A percentile compares a stretch with the other conserved stretches of the same genome.
Conservation (phyloP, 805 yeast genomes). For the Tetrapisispora pingtungensis region DNA sequence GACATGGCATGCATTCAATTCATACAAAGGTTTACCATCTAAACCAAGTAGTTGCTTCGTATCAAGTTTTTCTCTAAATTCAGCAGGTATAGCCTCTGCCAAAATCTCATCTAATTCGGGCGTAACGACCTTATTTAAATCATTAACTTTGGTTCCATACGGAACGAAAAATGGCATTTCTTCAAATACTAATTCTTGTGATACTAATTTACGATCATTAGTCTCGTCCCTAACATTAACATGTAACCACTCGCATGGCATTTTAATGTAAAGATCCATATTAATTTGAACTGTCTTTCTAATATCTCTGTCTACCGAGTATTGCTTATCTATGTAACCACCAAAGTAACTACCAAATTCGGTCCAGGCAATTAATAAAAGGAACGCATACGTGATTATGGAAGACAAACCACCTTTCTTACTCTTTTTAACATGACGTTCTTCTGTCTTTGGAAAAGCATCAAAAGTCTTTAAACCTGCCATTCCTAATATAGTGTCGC, state of each 20-base stretch:
- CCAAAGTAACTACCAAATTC: conserved; percentile 80
- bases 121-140: conserved; percentile 37
- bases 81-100: conserved; percentile 56
- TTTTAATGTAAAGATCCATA: conserved; percentile 67
- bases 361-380: conserved; percentile 66
- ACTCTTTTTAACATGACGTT: conserved; percentile 64
- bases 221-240: conserved; percentile 73
- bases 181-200: conserved; percentile 62
- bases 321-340: conserved; percentile 70
- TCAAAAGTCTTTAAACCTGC: conserved; percentile 47
- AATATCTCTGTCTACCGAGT: conserved; percentile 56
- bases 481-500: conserved; percentile 8
- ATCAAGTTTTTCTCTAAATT: conserved; percentile 39
- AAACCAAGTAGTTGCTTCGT: conserved; percentile 19
- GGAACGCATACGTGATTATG: conserved; percentile 46
- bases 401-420: conserved; percentile 71
- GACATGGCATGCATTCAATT: conserved; percentile 63
- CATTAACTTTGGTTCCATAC: conserved; percentile 35
- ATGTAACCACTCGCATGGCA: conserved; percentile 71
- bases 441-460: conserved; percentile 66
- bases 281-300: conserved; percentile 57
- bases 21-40: conserved; percentile 30
- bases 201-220: conserved; percentile 67
- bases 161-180: conserved; percentile 54
- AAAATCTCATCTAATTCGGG: conserved; percentile 61